phyloP scores from a whole-genome alignment of 2,329 filamentous ascomycete species.

The Alternaria angustiovoidea region DNA sequence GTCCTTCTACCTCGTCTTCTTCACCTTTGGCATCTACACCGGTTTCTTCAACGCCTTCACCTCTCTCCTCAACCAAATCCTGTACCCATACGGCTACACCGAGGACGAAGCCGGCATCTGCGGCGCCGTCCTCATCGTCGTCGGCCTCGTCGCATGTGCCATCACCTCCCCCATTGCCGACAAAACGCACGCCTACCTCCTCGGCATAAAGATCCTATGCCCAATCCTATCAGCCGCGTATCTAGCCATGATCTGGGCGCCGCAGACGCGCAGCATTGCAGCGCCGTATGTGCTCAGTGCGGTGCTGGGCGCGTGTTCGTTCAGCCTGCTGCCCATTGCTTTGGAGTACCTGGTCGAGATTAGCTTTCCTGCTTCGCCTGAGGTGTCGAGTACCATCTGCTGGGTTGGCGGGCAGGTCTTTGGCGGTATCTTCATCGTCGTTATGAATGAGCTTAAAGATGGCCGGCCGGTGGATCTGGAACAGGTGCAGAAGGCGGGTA shows the following conservation, averaged over 20 bases:
- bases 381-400: constrained; percentile 81
- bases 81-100: constrained; percentile 83
- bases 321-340: constrained; percentile 81
- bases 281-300: constrained; percentile 80
- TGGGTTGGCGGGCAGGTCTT: constrained; percentile 89
- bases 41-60: constrained; percentile 94
- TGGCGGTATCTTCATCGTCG: constrained; percentile 83
- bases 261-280: constrained; percentile 65
- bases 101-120: constrained; percentile 88
- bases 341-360: constrained; percentile 89
- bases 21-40: constrained; percentile 86
- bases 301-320: constrained; percentile 79
- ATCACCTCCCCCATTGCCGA: constrained; percentile 84
- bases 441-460: constrained; percentile 76
- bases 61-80: constrained; percentile 87
- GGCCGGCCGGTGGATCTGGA: constrained; percentile 36
- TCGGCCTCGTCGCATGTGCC: constrained; percentile 80
- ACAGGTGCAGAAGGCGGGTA: constrained; percentile 38
- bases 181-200: constrained; percentile 79
- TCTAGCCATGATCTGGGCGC: constrained; percentile 83
- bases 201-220: constrained; percentile 75
- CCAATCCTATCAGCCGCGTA: constrained; percentile 78
- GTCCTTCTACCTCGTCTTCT: constrained; percentile 80
- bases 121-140: constrained; percentile 86
- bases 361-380: constrained; percentile 84